A percentile compares a stretch with the other conserved stretches of the same genome.
These are phyloP conservation scores for Podaxis rugospora DNA, from an alignment of 768 basidiomycete species.

Conservation along the genomic window DNA sequence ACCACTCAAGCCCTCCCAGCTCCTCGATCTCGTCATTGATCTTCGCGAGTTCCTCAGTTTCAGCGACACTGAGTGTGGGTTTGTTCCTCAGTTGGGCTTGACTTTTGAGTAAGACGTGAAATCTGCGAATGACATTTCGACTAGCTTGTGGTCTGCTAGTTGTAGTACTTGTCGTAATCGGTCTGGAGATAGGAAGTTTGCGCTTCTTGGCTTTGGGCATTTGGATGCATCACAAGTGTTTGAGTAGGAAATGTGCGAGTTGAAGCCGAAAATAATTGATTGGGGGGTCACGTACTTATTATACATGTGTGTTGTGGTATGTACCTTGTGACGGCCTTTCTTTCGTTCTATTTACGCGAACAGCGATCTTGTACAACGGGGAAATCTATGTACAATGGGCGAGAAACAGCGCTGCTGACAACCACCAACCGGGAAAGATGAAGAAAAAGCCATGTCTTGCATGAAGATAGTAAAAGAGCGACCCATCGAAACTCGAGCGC, in stretches of 20 bases:
- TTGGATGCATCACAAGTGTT: not conserved
- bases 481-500: not conserved
- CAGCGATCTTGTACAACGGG: not conserved
- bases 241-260: not conserved
- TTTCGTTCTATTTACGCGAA: not conserved
- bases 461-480: not conserved
- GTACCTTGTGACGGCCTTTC: not conserved
- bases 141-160: conserved; percentile 58
- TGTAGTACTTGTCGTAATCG: conserved; percentile 17
- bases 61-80: conserved; percentile 15
- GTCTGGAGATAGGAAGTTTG: conserved; percentile 29
- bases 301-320: not conserved
- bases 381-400: conserved; percentile 1
- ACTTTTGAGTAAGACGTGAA: conserved; percentile 75
- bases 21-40: conserved; percentile 58
- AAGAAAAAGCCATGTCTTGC: conserved; percentile 2
- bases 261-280: not conserved
- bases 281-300: not conserved
- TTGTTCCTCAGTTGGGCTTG: conserved; percentile 47
- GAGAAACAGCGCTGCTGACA: not conserved
- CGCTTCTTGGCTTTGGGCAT: conserved; percentile 36
- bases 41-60: conserved; percentile 35
- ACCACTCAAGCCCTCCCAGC: conserved; percentile 75
- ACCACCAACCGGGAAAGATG: not conserved
- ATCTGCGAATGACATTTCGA: conserved; percentile 71